Evolutionary conservation across 2,329 filamentous ascomycete genomes (phyloP), one percentile per base, ranked within the genome.

Genomic region (Fusarium scirpi): DNA sequence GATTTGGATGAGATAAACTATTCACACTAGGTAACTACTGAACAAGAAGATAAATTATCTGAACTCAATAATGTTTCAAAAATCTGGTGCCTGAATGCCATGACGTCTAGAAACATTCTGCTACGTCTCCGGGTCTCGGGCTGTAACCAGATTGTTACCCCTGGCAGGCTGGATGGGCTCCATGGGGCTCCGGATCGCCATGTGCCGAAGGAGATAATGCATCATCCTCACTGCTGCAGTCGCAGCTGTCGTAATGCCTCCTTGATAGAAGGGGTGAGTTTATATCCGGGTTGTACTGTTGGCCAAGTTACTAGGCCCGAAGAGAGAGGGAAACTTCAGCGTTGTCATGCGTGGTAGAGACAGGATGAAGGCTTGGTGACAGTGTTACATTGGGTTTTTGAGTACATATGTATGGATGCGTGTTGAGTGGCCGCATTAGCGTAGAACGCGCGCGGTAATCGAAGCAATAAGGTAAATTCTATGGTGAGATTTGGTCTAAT

Each of bases 401-500:
- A 45, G 18, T n/a, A 38, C 34, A 38, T 38, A 38, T 38, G 34
- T 38, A 38, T 38, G 34, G 54, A 67, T 66, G 65, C 59, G 66
- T 67, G 47, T 71, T 75, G 71, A 74, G 73, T 74, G 73, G 69
- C 53, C 71, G 73, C 73, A 75, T 75, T 74, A 74, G 72, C 71
- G 73, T 64, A 65, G 32, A 56, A 67, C 56, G 47, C 51, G 45
- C 54, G 63, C 61, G 62, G 63, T 49, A 67, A 64, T 54, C 30
- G 43, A 41, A 45, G 52, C 58, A 64, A 38, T 7, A 38, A 73
- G 58, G 73, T 60, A 75, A 16, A 52, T 52, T 13, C 49, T 62
- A 71, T 64, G 73, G 47, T 53, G 16, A 43, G 51, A 69, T n/a
- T n/a, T 38, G 34, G 48, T 47, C 38, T 41, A 62, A 41, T 52